Evolutionary conservation across 2,329 filamentous ascomycete species (phyloP).

Genomic region (Hortaea sp.): DNA sequence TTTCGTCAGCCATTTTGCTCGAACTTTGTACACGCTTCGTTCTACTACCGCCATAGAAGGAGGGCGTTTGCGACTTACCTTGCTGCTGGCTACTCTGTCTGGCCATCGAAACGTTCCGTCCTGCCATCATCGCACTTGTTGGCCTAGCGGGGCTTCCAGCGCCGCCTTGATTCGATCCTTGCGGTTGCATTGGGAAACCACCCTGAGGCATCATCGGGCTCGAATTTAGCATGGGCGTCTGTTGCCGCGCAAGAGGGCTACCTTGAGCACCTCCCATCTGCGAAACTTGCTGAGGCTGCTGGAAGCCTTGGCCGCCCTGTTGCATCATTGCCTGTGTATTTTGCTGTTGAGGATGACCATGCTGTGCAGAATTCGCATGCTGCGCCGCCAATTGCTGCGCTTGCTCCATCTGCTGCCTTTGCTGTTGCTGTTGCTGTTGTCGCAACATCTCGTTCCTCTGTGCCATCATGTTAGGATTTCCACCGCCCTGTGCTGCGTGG

Average conservation of each 20-base stretch:
- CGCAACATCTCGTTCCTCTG: constrained; percentile 9
- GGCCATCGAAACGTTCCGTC: constrained; percentile 25
- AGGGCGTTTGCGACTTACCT: background rate
- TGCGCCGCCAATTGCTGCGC: constrained; percentile 27
- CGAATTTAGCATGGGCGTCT: constrained; percentile 37
- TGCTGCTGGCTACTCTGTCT: constrained; percentile 29
- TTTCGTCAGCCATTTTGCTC: too few relatives aligned
- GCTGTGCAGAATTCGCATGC: constrained; percentile 27
- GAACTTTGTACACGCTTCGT: too few relatives aligned
- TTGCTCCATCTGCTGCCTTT: constrained; percentile 20
- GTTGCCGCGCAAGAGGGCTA: constrained; percentile 48
- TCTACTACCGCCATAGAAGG: too few relatives aligned
- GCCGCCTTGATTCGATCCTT: constrained; percentile 54
- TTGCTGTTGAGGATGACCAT: constrained; percentile 30
- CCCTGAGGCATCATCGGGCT: constrained; percentile 33
- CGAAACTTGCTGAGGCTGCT: too few relatives aligned
- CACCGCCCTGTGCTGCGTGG: background rate
- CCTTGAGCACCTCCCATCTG: constrained; percentile 25
- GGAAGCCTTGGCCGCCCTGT: constrained; percentile 24
- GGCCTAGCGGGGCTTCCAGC: constrained; percentile 55
- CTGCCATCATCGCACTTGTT: constrained; percentile 49
- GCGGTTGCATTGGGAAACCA: constrained; percentile 39
- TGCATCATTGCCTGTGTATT: constrained; percentile 34
- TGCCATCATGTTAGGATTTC: background rate
- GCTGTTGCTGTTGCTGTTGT: constrained; percentile 16